Conservation (phyloP, 345 rosid genomes). For the Mallotus nudiflorus region DNA sequence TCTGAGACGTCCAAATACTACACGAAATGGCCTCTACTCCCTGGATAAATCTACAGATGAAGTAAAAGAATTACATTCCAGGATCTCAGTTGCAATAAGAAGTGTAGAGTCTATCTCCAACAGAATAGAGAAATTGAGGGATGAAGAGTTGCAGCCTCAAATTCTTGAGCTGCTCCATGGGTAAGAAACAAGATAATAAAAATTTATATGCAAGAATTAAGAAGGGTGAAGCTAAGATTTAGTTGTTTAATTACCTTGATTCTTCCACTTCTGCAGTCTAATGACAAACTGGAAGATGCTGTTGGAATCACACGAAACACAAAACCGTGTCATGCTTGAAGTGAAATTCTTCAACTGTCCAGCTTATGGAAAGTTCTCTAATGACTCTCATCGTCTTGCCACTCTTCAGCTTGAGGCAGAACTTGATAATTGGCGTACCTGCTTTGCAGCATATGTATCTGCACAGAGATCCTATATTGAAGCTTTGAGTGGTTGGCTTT, state of each 20-base stretch:
- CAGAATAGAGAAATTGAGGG: constrained; percentile 41
- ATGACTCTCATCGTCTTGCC: constrained; percentile 42
- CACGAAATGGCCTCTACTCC: constrained; percentile 7
- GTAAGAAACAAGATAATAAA: constrained; percentile 24
- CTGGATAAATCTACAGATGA: constrained; percentile 32
- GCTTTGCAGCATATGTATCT: constrained; percentile 33
- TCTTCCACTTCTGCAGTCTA: constrained; percentile 31
- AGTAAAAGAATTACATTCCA: constrained; percentile 31
- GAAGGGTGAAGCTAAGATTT: background rate
- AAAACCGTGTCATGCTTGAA: constrained; percentile 37
- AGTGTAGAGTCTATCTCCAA: constrained; percentile 41
- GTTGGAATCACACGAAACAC: constrained; percentile 42
- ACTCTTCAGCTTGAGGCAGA: constrained; percentile 44
- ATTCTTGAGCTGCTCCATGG: constrained; percentile 42
- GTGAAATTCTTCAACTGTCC: constrained; percentile 33
- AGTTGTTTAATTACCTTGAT: constrained; percentile 2
- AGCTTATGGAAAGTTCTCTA: constrained; percentile 24
- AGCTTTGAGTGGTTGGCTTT: constrained; percentile 46
- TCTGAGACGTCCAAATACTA: constrained; percentile 12
- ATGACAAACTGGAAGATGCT: constrained; percentile 41
- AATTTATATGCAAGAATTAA: background rate
- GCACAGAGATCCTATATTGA: constrained; percentile 44
- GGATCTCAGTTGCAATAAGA: constrained; percentile 37
- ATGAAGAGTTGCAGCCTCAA: constrained; percentile 52
- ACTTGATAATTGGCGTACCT: constrained; percentile 37